These are phyloP conservation scores for Aspergillus sojae DNA, from an alignment of 2,329 filamentous ascomycete genomes.

Conservation along the genomic window DNA sequence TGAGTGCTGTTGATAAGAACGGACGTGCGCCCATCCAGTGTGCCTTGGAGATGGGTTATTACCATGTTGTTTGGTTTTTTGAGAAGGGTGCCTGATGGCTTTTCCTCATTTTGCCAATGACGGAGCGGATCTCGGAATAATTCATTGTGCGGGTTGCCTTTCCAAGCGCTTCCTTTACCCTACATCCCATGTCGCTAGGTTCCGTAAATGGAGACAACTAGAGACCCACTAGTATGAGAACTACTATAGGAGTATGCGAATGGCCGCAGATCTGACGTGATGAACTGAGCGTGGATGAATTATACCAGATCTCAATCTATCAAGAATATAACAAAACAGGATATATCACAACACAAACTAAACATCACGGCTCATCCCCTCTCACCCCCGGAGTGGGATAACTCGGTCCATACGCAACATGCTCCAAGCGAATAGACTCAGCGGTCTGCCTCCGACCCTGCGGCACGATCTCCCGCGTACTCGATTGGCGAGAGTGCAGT, in stretches of 20 bases:
- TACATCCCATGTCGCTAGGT: not conserved
- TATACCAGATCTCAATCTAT: accelerated
- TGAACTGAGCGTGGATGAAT: not conserved
- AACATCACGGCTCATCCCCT: not conserved
- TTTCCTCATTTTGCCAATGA: too few relatives aligned
- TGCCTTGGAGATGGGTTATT: not conserved
- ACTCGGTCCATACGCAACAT: not conserved
- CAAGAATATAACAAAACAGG: not conserved
- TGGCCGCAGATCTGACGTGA: not conserved
- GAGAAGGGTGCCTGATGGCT: not conserved
- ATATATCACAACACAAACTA: not conserved
- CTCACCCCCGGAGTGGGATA: not conserved
- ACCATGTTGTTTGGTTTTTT: not conserved
- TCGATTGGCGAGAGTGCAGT: not conserved
- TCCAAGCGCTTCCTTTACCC: accelerated
- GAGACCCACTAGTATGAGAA: too few relatives aligned
- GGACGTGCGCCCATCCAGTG: not conserved
- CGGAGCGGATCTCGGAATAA: too few relatives aligned
- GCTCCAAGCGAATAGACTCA: not conserved
- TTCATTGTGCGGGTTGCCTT: too few relatives aligned
- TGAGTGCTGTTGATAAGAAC: not conserved
- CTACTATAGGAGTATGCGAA: too few relatives aligned
- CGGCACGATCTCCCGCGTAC: not conserved
- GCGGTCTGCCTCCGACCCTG: not conserved
- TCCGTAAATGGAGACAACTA: too few relatives aligned